Evolutionary conservation across 345 rosid species (phyloP).

Genomic region (Triadica sebifera): DNA sequence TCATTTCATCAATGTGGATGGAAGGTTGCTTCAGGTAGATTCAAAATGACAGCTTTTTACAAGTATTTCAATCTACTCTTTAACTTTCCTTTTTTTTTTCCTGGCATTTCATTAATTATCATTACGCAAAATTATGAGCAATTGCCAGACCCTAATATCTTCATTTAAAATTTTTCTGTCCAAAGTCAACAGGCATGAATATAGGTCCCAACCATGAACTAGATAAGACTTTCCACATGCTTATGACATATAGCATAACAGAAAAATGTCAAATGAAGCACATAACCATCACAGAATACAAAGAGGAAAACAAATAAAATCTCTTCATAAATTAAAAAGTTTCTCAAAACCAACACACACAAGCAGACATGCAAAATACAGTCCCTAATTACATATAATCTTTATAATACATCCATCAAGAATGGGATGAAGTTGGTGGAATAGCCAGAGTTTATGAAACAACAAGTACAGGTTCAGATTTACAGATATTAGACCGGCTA

Average conservation of each 20-base stretch:
- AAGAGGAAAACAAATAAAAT: not conserved
- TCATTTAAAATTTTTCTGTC: not conserved
- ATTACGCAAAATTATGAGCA: not conserved
- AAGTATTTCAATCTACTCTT: not conserved
- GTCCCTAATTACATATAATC: not conserved
- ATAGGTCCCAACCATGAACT: not conserved
- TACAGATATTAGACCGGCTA: not conserved
- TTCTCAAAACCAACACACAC: not conserved
- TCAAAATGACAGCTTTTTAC: not conserved
- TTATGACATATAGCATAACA: not conserved
- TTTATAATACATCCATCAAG: not conserved
- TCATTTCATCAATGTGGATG: not conserved
- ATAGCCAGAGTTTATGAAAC: not conserved
- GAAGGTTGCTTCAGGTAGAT: not conserved
- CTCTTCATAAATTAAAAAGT: not conserved
- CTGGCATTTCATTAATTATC: not conserved
- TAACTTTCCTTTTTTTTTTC: not conserved
- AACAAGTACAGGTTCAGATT: not conserved
- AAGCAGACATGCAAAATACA: not conserved
- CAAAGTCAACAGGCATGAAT: not conserved
- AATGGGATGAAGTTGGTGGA: not conserved
- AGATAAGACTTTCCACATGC: not conserved
- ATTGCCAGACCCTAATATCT: not conserved
- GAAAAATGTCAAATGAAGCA: not conserved
- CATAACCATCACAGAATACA: not conserved